Percentiles rank a stretch among this genome's conserved stretches.
Conservation (phyloP, 1,139 yeast genomes). For the Casaregolazyma lundiana region DNA sequence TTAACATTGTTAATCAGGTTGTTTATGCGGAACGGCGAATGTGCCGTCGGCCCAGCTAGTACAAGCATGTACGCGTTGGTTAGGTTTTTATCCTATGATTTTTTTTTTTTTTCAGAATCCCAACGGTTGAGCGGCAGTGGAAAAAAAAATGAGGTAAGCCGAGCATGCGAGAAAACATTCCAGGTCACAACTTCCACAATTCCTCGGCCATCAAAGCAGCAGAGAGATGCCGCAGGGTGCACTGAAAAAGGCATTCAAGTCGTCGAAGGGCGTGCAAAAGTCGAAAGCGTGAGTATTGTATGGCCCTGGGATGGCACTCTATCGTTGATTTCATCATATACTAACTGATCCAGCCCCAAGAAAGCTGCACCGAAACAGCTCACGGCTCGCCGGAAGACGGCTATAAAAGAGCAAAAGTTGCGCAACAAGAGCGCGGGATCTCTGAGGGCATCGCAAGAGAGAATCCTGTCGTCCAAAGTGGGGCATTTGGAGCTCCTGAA, state of each 20-base stretch:
- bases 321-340: not conserved
- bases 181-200: not conserved
- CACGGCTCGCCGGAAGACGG: slow-evolving; percentile 61
- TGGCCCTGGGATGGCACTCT: not conserved
- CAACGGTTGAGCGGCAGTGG: not conserved
- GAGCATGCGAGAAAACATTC: not conserved
- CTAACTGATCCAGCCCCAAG: slow-evolving; percentile 46
- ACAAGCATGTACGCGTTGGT: slow-evolving; percentile 40
- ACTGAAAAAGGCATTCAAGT: slow-evolving; percentile 34
- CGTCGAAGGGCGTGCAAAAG: slow-evolving; percentile 10
- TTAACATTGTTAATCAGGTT: slow-evolving; percentile 70
- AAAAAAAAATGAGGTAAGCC: slow-evolving; percentile 1
- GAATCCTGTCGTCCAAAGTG: slow-evolving; percentile 77
- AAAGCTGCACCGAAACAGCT: slow-evolving; percentile 71
- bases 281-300: slow-evolving; percentile 6
- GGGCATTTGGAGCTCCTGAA: slow-evolving; percentile 92
- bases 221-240: slow-evolving; percentile 54
- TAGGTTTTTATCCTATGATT: not conserved
- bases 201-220: not conserved
- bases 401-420: slow-evolving; percentile 39
- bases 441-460: slow-evolving; percentile 71
- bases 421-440: slow-evolving; percentile 65
- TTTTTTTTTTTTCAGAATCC: not conserved
- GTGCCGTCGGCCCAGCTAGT: slow-evolving; percentile 86
- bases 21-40: slow-evolving; percentile 79